Percentiles rank a stretch among this genome's conserved stretches.
Conservation (phyloP, 2,329 filamentous ascomycete species). For the Thielaviopsis euricoi region DNA sequence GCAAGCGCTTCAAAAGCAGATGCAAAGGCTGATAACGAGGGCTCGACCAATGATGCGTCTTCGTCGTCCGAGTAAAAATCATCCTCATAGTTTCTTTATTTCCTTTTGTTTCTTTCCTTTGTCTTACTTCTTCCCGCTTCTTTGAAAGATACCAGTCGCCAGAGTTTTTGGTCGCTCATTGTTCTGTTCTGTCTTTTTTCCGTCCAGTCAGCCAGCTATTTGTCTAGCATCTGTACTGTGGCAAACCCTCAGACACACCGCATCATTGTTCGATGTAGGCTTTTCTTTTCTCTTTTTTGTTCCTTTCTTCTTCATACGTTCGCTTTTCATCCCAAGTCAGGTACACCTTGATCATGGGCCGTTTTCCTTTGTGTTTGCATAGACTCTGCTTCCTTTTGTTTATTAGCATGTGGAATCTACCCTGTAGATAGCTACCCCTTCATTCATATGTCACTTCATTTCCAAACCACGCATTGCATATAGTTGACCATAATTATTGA, state of each 20-base stretch:
- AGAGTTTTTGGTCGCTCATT: too few relatives aligned
- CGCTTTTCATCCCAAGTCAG: background rate
- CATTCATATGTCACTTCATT: background rate
- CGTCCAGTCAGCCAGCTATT: too few relatives aligned
- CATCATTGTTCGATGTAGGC: background rate
- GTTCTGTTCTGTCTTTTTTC: too few relatives aligned
- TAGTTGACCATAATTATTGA: background rate
- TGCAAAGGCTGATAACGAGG: slow-evolving; percentile 10
- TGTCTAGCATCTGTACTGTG: too few relatives aligned
- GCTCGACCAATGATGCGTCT: slow-evolving; percentile 11
- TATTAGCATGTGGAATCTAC: background rate
- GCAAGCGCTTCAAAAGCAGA: slow-evolving; percentile 1
- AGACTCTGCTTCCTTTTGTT: background rate
- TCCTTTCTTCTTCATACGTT: too few relatives aligned
- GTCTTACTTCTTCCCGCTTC: background rate
- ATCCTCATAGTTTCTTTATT: background rate
- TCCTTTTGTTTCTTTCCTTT: background rate
- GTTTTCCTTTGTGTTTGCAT: background rate
- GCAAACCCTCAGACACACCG: too few relatives aligned
- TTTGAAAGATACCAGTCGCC: background rate
- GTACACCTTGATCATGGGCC: background rate
- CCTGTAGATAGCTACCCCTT: background rate
- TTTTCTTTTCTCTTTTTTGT: background rate
- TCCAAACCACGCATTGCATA: background rate
- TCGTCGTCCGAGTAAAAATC: background rate